Base-by-base conservation (phyloP, 176 grass and related monocot species). In the Zoysia pacifica region DNA sequence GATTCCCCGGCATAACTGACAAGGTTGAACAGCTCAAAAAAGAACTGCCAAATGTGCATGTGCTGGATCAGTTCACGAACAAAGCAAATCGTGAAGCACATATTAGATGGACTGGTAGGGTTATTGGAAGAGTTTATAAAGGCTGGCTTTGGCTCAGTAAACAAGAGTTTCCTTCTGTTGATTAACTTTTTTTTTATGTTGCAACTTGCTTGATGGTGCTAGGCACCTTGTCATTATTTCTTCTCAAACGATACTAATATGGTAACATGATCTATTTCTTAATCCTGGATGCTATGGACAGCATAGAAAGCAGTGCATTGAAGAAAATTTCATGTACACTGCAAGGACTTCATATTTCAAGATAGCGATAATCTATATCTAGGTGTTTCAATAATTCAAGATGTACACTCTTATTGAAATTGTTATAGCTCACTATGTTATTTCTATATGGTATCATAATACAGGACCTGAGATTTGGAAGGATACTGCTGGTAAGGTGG, bases 391-490 rank as follows among this genome's bases (percentile, higher is more conserved):
- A 37, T 14, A 10, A 37, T 14, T 7, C 40, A 60, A 60, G 39
- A 2, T 10, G 12, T 77, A 49, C 38, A 37, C 20, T 77, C 38
- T 62, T 62, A 42, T 4, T 63, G 20, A 8, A 63, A 48, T 46
- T 13, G 28, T n/a, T 63, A 39, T n/a, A 62, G 6, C 56, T 62
- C 11, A 62, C 5, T 47, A 7, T 62, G 3, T 8, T 48, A 3
- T 62, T 46, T 60, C 10, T 45, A 46, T 3, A 58, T 60, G 52
- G 16, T 71, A 35, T 36, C 2, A 65, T 64, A 48, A 79, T 28
- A 49, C 42, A 91, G 90, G 90, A 13, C 90, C 86, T 48, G 90
- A 91, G 72, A 88, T 91, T 88, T 91, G 90, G 90, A 88, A 83
- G 61, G 90, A 91, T 51, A 88, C 86, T 61, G 86, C 86, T 65